Percentiles rank a stretch among this genome's conserved stretches.
phyloP scores from a whole-genome alignment of 257 asterid species.

The Nicotiana obtusifolia region DNA sequence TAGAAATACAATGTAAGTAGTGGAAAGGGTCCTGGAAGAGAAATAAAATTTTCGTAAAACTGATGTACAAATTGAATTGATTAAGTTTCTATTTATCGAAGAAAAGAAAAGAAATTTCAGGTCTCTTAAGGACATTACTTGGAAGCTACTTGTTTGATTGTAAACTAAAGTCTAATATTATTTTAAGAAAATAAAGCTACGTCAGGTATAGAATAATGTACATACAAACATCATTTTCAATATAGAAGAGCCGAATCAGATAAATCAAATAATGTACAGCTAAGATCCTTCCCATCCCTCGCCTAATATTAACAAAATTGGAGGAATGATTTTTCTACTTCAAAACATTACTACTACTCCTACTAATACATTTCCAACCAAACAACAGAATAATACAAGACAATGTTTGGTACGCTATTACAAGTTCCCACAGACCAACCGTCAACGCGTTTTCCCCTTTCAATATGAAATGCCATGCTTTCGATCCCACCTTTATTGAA shows the following conservation, averaged over 20 bases:
- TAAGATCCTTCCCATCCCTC: constrained; percentile 3
- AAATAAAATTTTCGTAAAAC: no score
- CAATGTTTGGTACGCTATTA: background rate
- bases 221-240: background rate
- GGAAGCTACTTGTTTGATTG: no score
- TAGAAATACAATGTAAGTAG: no score
- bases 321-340: constrained; percentile 7
- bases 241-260: background rate
- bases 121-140: no score
- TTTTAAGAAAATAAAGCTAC: background rate
- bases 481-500: background rate
- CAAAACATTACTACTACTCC: background rate
- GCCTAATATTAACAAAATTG: constrained; percentile 17
- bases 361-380: background rate
- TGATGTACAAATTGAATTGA: no score
- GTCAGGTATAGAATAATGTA: background rate
- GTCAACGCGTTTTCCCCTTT: constrained; percentile 9
- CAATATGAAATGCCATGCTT: background rate
- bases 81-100: no score
- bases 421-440: background rate
- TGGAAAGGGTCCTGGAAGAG: no score
- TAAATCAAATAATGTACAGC: constrained; percentile 26
- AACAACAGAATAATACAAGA: constrained; percentile 2
- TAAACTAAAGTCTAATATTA: background rate
- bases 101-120: no score